Base-by-base conservation (phyloP, 768 basidiomycete genomes). In the Suillus discolor region DNA sequence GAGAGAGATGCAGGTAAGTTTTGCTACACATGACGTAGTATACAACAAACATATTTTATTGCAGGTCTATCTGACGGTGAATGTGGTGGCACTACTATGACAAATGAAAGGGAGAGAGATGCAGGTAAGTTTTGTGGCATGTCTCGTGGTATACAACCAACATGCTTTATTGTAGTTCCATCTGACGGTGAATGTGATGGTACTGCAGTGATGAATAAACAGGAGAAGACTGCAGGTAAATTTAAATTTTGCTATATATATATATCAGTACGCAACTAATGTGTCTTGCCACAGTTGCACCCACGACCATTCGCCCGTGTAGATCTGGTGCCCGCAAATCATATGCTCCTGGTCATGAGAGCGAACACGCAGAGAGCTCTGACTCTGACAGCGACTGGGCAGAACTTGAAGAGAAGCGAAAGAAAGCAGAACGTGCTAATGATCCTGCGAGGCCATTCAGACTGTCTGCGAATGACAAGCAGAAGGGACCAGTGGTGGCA, bases 371-470 rank as follows among this genome's bases (percentile, higher is more conserved):
- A 28, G 28, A 28, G 28, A 55, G 54, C 54, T 55, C 54, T 55
- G 54, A 1, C 31, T 55, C 54, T 55, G 54, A 55, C 18, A 55
- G 54, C 20, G 31, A 55, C 54, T 55, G 54, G 54, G 54, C 54
- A 20, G 18, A 1, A 55, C 4, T 12, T 0, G 20, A 55, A 55
- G 54, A 55, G 54, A 34, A 55, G 31, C 11, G 11, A 6, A 55
- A 34, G 54, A 11, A 55, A 12, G 54, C 54, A 34, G 54, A 55
- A 34, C 18, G 5, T 20, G 11, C 31, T 55, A 1, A 3, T 4
- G 31, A 55, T 6, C 54, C 54, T 6, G 31, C 11, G 1, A 34
- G 31, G 31, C 31, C 31, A 20, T 34, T n/a, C 20, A 55, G 53
- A 20, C 31, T 34, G 53, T 54, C 53, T 54, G 9, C 18, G 2